Percentiles rank a stretch among this genome's conserved stretches.
phyloP scores from a whole-genome alignment of 371 early-diverging fungal genomes.

The Zancudomyces culisetae region DNA sequence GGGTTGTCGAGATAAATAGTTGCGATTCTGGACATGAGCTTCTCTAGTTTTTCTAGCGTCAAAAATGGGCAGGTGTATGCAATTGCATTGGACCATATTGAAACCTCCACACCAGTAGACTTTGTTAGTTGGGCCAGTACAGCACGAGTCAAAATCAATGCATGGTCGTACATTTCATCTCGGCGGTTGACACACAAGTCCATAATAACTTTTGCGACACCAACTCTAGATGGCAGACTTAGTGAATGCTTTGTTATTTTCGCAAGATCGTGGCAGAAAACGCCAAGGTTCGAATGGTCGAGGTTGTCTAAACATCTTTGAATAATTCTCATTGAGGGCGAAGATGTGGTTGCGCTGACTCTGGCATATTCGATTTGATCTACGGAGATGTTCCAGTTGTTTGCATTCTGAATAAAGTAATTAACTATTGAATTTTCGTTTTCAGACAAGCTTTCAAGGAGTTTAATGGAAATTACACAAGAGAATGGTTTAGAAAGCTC shows the following conservation, averaged over 20 bases:
- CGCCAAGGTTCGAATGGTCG: slow-evolving; percentile 33
- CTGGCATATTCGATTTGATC: slow-evolving; percentile 67
- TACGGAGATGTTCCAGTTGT: slow-evolving; percentile 66
- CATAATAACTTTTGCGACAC: slow-evolving; percentile 67
- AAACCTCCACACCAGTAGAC: slow-evolving; percentile 56
- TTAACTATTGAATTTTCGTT: slow-evolving; percentile 57
- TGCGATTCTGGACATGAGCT: slow-evolving; percentile 43
- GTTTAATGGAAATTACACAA: slow-evolving; percentile 42
- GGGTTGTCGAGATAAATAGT: slow-evolving; percentile 50
- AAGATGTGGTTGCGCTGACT: slow-evolving; percentile 29
- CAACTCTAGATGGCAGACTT: slow-evolving; percentile 80
- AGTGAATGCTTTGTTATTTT: slow-evolving; percentile 61
- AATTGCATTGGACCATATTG: slow-evolving; percentile 64
- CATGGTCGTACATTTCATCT: slow-evolving; percentile 32
- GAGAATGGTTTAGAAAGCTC: slow-evolving; percentile 49
- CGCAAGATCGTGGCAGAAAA: slow-evolving; percentile 41
- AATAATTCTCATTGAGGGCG: slow-evolving; percentile 54
- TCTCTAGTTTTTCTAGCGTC: slow-evolving; percentile 33
- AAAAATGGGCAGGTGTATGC: slow-evolving; percentile 54
- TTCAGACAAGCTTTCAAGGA: slow-evolving; percentile 61
- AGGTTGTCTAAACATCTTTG: slow-evolving; percentile 58
- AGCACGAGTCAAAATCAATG: slow-evolving; percentile 53
- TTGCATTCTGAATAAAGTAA: slow-evolving; percentile 80
- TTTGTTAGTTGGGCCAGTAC: slow-evolving; percentile 56
- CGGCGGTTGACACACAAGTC: slow-evolving; percentile 46